Conservation (phyloP, 345 rosid genomes). For the Gossypium stocksii region DNA sequence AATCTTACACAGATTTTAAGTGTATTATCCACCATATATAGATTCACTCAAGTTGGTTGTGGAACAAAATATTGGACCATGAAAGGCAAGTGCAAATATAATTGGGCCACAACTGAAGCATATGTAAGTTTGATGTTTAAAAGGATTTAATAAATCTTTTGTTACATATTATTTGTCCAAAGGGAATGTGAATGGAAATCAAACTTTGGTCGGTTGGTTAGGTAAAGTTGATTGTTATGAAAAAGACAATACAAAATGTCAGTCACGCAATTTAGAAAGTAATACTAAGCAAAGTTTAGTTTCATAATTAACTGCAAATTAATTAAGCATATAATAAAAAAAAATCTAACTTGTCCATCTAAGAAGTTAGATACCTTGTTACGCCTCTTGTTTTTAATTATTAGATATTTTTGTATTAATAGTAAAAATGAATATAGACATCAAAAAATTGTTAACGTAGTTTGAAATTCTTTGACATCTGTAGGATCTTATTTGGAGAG, state of each 20-base stretch:
- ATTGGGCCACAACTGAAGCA: not conserved
- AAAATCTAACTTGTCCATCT: not conserved
- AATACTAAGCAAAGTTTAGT: slow-evolving; percentile 9
- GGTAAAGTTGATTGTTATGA: slow-evolving; percentile 28
- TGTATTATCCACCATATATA: too few relatives aligned
- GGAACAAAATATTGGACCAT: not conserved
- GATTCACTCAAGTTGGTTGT: not conserved
- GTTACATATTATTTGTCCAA: too few relatives aligned
- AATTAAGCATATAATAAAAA: not conserved
- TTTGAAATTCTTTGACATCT: too few relatives aligned
- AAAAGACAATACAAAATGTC: not conserved
- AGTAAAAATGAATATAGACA: too few relatives aligned
- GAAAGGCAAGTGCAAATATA: slow-evolving; percentile 9
- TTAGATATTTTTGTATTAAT: too few relatives aligned
- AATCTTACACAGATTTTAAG: too few relatives aligned
- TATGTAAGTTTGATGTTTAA: too few relatives aligned
- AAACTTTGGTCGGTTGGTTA: slow-evolving; percentile 31
- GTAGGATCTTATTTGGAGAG: too few relatives aligned
- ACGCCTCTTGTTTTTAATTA: too few relatives aligned
- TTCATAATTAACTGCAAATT: slow-evolving; percentile 1
- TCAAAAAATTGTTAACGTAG: too few relatives aligned
- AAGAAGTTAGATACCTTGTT: too few relatives aligned
- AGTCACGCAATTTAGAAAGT: slow-evolving; percentile 7
- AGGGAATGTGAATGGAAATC: not conserved
- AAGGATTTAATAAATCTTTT: too few relatives aligned